phyloP scores from a whole-genome alignment of 768 basidiomycete genomes.

The Pleurotus salmoneostramineus region DNA sequence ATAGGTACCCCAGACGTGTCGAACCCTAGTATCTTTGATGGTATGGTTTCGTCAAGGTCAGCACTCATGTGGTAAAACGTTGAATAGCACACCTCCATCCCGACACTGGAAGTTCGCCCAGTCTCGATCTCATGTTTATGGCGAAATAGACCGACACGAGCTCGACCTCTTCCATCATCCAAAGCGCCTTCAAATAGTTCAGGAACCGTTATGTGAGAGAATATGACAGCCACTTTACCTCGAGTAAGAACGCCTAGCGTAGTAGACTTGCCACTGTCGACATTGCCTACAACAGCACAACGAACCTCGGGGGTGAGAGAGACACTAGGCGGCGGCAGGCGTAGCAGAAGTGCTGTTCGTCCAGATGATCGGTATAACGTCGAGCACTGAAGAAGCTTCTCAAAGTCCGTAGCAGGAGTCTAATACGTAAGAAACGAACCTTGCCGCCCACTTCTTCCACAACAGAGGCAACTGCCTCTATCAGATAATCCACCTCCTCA shows the following conservation, averaged over 20 bases:
- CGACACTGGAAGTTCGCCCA: constrained; percentile 91
- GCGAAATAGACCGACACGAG: constrained; percentile 86
- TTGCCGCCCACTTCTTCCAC: constrained; percentile 82
- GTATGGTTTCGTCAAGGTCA: too few species aligned
- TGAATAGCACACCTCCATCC: constrained; percentile 78
- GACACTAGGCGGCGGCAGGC: constrained; percentile 73
- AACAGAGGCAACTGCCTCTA: constrained; percentile 35
- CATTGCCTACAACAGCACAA: constrained; percentile 95
- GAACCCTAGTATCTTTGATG: constrained; percentile 80
- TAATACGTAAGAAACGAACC: constrained; percentile 30
- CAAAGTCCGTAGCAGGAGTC: too few species aligned
- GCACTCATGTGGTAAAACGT: too few species aligned
- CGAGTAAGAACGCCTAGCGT: constrained; percentile 94
- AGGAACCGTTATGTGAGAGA: background rate
- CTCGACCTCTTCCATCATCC: constrained; percentile 79
- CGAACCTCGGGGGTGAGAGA: constrained; percentile 87
- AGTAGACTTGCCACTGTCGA: constrained; percentile 92
- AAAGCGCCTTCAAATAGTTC: constrained; percentile 47
- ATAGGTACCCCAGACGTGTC: constrained; percentile 73
- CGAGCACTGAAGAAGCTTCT: background rate
- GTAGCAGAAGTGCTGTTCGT: constrained; percentile 57
- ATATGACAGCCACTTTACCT: constrained; percentile 38
- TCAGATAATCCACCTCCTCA: constrained; percentile 48
- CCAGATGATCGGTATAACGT: constrained; percentile 11
- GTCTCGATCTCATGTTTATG: constrained; percentile 98